Conservation (phyloP, 345 rosid genomes). For the Brassica rapa region DNA sequence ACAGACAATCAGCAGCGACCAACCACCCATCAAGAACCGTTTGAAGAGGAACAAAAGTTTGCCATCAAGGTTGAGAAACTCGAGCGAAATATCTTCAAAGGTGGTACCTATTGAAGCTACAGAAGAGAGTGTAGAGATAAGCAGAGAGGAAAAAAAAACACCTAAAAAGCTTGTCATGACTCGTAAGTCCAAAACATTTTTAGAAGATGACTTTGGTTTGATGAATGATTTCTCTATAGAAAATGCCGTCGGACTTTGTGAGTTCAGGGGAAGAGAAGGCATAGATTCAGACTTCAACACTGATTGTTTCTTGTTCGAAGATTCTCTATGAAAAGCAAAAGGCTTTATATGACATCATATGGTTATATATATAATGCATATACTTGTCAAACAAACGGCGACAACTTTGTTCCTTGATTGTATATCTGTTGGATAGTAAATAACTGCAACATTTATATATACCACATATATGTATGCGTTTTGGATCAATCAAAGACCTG, state of each 20-base stretch:
- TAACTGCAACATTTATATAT: background rate
- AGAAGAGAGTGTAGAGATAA: background rate
- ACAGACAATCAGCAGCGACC: no score
- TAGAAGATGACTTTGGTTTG: background rate
- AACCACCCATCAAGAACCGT: background rate
- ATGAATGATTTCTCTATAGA: background rate
- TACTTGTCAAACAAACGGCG: no score
- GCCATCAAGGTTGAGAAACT: background rate
- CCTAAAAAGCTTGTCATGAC: background rate
- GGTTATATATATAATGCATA: background rate
- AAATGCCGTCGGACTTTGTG: background rate
- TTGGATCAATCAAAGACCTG: conserved; percentile 11
- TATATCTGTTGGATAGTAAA: background rate
- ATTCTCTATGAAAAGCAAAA: background rate
- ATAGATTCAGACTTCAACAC: background rate
- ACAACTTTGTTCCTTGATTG: conserved; percentile 14
- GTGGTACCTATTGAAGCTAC: background rate
- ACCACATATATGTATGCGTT: background rate
- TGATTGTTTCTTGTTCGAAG: background rate
- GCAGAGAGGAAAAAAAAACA: background rate
- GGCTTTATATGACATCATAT: background rate
- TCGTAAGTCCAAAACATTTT: background rate
- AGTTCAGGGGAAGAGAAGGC: background rate
- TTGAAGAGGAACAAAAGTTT: background rate
- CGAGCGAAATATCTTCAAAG: background rate